Base-by-base conservation (phyloP, 768 basidiomycete species). In the Serendipita sp. region DNA sequence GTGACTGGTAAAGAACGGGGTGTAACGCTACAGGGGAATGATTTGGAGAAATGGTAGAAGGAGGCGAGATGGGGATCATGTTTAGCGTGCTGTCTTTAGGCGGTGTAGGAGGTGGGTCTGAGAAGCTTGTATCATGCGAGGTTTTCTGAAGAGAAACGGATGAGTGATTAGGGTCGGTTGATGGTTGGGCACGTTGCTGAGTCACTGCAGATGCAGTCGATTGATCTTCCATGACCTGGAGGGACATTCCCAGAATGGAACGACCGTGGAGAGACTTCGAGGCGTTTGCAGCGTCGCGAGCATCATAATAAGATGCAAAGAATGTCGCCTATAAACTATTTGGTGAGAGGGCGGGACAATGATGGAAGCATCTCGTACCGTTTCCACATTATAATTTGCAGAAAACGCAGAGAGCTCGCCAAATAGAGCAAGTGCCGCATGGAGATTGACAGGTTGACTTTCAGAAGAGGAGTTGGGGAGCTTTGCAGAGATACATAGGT, bases 221-320 rank as follows among this genome's bases (percentile, higher is more conserved):
- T 5, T 40, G 40, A 5, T 18, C 55, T n/a, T 60, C 55, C 16
- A 36, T 29, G 58, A 81, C 74, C 13, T 71, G 73, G 31, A 87
- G 72, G 60, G 75, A 78, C 74, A 80, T 78, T 40, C 81, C 83
- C 62, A 81, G 80, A 40, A 81, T 70, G 50, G 74, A 71, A 43
- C 76, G 76, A 2, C 77, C 76, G 53, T 85, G 69, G 18, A 91
- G 73, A 50, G 74, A 74, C 52, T 73, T 71, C 68, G 75, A 78
- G 13, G 87, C 86, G 10, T 70, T 68, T 44, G 76, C 73, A 3
- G 85, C 82, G 44, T 79, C 78, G 29, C 85, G 78, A 31, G 81
- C 76, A 69, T 90, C 87, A 69, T 78, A 85, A 70, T 81, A 91
- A 67, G 88, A 86, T 62, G 84, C 80, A 44, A 73, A 74, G 71